Percentiles rank a stretch among this genome's conserved stretches.
These are phyloP conservation scores for Ophiosphaerella korrae DNA, from an alignment of 2,329 filamentous ascomycete species.

Conservation along the genomic window DNA sequence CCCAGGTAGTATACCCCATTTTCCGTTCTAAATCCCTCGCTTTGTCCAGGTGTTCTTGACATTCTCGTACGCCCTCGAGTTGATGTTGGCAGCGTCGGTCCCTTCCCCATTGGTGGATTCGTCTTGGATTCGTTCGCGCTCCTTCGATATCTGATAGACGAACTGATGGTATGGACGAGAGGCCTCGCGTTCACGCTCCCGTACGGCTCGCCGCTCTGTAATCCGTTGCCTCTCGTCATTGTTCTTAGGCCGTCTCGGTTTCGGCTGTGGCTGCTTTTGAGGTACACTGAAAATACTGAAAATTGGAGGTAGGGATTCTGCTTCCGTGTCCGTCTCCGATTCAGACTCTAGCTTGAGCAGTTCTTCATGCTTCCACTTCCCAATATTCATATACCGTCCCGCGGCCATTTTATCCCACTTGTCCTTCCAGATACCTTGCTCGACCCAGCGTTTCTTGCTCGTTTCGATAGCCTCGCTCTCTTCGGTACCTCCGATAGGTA, in stretches of 20 bases:
- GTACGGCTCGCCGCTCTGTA: not conserved
- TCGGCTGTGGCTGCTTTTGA: no score
- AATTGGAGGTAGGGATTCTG: no score
- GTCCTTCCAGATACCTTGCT: no score
- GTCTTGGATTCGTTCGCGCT: slow-evolving; percentile 20
- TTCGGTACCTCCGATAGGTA: no score
- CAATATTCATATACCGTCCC: no score
- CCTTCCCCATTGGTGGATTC: slow-evolving; percentile 25
- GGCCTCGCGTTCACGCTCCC: slow-evolving; percentile 4
- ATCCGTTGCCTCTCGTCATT: slow-evolving; percentile 2
- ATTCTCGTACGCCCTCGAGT: slow-evolving; percentile 36
- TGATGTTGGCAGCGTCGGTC: slow-evolving; percentile 23
- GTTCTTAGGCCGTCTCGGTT: not conserved
- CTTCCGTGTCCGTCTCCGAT: no score
- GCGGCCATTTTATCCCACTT: no score
- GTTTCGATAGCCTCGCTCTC: no score
- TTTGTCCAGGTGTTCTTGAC: slow-evolving; percentile 36
- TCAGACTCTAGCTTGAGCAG: no score
- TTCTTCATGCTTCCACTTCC: no score
- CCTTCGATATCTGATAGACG: slow-evolving; percentile 7
- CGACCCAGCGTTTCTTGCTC: no score
- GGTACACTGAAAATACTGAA: no score
- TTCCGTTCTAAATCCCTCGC: slow-evolving; percentile 33
- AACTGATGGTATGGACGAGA: slow-evolving; percentile 8
- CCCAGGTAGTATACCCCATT: slow-evolving; percentile 37